Conservation (phyloP, 2,329 filamentous ascomycete genomes). For the Zarea fungicola region DNA sequence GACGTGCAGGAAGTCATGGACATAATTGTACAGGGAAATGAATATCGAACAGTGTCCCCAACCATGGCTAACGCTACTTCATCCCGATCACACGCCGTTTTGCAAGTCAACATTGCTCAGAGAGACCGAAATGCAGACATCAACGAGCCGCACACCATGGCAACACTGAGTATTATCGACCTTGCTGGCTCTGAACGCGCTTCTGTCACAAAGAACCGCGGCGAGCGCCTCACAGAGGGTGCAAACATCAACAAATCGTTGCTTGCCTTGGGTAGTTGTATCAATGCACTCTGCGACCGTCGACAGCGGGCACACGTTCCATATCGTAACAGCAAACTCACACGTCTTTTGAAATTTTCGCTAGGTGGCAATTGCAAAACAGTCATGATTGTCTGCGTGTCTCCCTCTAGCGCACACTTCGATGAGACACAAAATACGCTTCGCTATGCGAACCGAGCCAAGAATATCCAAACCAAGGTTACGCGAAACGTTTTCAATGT, state of each 20-base stretch:
- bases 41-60: slow-evolving; percentile 90
- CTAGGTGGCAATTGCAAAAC: slow-evolving; percentile 97
- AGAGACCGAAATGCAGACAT: slow-evolving; percentile 90
- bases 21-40: slow-evolving; percentile 94
- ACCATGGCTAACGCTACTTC: slow-evolving; percentile 97
- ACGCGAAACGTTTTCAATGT: slow-evolving; percentile 99
- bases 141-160: slow-evolving; percentile 96
- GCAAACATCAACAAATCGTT: slow-evolving; percentile 99
- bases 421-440: slow-evolving; percentile 98
- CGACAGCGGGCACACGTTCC: slow-evolving; percentile 90
- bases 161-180: slow-evolving; percentile 96
- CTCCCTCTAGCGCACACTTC: slow-evolving; percentile 91
- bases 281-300: slow-evolving; percentile 94
- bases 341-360: slow-evolving; percentile 91
- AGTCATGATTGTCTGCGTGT: slow-evolving; percentile 99
- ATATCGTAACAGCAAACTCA: slow-evolving; percentile 96
- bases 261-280: slow-evolving; percentile 89
- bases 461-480: slow-evolving; percentile 99
- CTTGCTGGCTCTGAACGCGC: slow-evolving; percentile 92
- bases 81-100: slow-evolving; percentile 91
- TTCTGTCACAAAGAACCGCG: slow-evolving; percentile 93
- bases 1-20: slow-evolving; percentile 98
- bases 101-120: slow-evolving; percentile 93
- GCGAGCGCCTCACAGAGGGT: slow-evolving; percentile 84
- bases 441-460: slow-evolving; percentile 93